Percentiles rank a stretch among this genome's conserved stretches.
Conservation (phyloP, 2,329 filamentous ascomycete genomes). For the Xylaria sp. region DNA sequence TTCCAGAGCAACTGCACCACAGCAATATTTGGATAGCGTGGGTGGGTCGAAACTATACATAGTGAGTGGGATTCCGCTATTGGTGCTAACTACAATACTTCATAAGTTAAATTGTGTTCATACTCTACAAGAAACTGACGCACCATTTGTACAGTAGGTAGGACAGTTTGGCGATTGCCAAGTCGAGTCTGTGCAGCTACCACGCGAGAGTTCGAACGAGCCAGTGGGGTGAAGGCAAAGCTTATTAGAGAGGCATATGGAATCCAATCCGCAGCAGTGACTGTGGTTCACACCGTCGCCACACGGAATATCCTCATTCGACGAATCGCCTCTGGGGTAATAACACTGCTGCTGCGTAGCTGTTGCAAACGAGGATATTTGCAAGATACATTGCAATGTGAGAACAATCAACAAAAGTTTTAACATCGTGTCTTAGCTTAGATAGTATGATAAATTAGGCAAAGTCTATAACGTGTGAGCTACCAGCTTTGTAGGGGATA, state of each 20-base stretch:
- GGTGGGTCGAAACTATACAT: not conserved
- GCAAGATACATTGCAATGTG: not conserved
- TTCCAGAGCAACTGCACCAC: not conserved
- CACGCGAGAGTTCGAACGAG: slow-evolving; percentile 11
- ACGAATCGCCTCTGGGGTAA: slow-evolving; percentile 4
- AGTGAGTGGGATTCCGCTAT: not conserved
- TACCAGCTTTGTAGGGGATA: not conserved
- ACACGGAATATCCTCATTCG: not conserved
- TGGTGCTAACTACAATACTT: slow-evolving; percentile 5
- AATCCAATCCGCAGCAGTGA: slow-evolving; percentile 3
- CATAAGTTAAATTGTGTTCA: not conserved
- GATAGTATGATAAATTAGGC: not conserved
- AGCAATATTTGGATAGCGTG: slow-evolving; percentile 4
- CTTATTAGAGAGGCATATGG: slow-evolving; percentile 14
- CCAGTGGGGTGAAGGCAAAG: slow-evolving; percentile 1
- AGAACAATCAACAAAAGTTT: not conserved
- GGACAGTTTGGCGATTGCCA: slow-evolving; percentile 10
- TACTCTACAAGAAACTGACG: not conserved
- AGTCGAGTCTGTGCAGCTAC: slow-evolving; percentile 12
- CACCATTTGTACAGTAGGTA: slow-evolving; percentile 9
- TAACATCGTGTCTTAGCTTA: not conserved
- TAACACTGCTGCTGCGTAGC: slow-evolving; percentile 7
- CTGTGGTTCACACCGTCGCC: slow-evolving; percentile 20
- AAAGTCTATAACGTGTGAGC: not conserved
- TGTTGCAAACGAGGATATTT: not conserved